Conservation (phyloP, 2,329 filamentous ascomycete species). For the Colletotrichum falcatum region DNA sequence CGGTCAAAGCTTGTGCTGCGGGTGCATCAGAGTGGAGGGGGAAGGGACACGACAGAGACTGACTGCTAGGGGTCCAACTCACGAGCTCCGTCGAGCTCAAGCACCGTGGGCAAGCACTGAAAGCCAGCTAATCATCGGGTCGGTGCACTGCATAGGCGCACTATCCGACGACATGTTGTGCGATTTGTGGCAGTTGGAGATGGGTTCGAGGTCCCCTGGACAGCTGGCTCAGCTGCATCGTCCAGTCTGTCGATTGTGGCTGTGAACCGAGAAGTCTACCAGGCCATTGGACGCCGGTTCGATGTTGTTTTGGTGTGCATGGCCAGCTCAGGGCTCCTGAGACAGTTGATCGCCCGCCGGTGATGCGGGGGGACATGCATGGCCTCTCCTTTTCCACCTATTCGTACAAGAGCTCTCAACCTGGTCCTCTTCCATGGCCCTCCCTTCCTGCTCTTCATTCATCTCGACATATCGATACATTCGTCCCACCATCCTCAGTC, state of each 20-base stretch:
- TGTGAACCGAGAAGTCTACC: constrained; percentile 19
- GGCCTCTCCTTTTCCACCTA: constrained; percentile 14
- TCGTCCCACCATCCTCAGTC: neutral
- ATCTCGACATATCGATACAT: neutral
- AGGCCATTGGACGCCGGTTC: constrained; percentile 11
- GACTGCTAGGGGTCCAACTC: constrained; percentile 8
- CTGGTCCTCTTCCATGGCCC: neutral
- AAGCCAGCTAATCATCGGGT: neutral
- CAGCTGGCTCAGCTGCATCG: neutral
- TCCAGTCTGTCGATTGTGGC: constrained; percentile 12
- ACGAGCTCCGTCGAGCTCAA: neutral
- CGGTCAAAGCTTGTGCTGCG: constrained; percentile 7
- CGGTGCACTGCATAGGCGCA: neutral
- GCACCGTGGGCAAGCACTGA: neutral
- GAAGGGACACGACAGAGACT: constrained; percentile 4
- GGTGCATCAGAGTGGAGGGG: constrained; percentile 11
- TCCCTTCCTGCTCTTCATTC: neutral
- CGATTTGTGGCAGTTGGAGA: constrained; percentile 4
- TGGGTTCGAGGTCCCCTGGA: constrained; percentile 1
- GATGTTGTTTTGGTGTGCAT: constrained; percentile 22
- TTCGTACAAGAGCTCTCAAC: constrained; percentile 29
- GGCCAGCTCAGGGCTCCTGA: constrained; percentile 35
- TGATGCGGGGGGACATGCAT: constrained; percentile 33
- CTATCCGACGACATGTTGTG: constrained; percentile 2
- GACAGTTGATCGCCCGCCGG: constrained; percentile 32